These are phyloP conservation scores for Thuidium tamariscinum DNA, from an alignment of 225 moss, liverwort and hornwort species.

Conservation along the genomic window DNA sequence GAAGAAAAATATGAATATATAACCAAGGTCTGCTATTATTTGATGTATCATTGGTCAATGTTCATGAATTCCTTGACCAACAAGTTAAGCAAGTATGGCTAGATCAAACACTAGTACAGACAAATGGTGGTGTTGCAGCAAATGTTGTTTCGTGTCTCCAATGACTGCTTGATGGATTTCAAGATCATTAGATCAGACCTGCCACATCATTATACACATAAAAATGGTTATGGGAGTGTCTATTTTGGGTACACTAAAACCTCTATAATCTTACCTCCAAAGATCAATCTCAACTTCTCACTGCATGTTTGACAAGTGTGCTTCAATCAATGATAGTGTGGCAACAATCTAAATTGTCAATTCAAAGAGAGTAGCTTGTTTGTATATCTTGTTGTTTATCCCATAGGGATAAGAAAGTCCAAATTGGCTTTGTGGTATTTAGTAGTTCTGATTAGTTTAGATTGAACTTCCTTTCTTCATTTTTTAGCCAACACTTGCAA, in stretches of 20 bases:
- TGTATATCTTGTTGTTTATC: neutral
- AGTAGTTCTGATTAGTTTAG: neutral
- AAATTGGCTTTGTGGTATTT: neutral
- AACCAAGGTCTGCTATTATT: too few relatives aligned
- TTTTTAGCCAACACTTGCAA: neutral
- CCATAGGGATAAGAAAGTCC: neutral
- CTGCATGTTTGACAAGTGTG: neutral
- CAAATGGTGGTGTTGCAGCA: slow-evolving; percentile 89
- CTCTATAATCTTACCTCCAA: neutral
- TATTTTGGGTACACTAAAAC: neutral
- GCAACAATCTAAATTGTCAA: too few relatives aligned
- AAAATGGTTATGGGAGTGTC: neutral
- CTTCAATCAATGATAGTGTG: neutral
- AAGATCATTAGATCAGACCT: slow-evolving; percentile 69
- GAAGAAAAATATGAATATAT: too few relatives aligned
- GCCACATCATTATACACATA: neutral
- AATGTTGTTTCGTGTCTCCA: slow-evolving; percentile 78
- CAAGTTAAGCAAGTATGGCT: too few relatives aligned
- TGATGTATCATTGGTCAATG: too few relatives aligned
- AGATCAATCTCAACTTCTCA: too few relatives aligned
- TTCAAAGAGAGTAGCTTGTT: too few relatives aligned
- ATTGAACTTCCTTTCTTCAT: neutral
- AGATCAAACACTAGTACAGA: too few relatives aligned
- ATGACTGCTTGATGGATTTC: slow-evolving; percentile 84
- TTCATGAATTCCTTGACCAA: too few relatives aligned